Evolutionary conservation across 495 filamentous ascomycete species (phyloP), one percentile per base, ranked within the genome.

Genomic region (Neurospora cerealis): DNA sequence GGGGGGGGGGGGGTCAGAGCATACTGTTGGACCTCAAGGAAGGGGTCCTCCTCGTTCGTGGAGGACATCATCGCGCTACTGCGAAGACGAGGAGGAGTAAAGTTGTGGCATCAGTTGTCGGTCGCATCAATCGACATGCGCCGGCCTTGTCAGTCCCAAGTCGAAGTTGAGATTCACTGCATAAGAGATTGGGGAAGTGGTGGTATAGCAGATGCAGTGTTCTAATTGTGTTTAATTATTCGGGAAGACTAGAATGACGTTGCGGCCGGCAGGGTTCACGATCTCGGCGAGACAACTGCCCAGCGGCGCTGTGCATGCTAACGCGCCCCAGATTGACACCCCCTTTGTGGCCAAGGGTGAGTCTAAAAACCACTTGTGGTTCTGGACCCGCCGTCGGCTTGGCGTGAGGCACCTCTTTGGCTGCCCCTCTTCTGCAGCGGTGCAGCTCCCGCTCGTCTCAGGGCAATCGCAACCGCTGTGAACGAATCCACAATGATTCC

Each of bases 1-100:
- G 48, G 46, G 48, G 48, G 24, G 19, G 74, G 73, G 70, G 32
- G 54, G 38, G 60, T 24, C 28, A 39, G 38, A 39, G 38, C 88
- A 78, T 83, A 95, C 93, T 91, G 88, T 85, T 97, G 94, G 77
- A 96, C 94, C 82, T 96, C 92, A 82, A 96, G 91, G 86, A 97
- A 98, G 36, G 95, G 95, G 78, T 98, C 95, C 79, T 90, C 85
- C 80, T 93, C 87, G 75, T 88, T 89, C 60, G 89, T 92, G 70
- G 87, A 91, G 81, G 89, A 89, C 89, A 92, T 92, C 88, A 91
- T 91, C 78, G 76, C 72, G 5, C 28, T 66, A 17, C 39, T 48
- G 21, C 37, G 38, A 46, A 28, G 69, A n/a, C 13, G 70, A 70
- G 41, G 71, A 39, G n/a, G 38, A 42, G 69, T 19, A 38, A 48